A percentile compares a stretch with the other conserved stretches of the same genome.
Evolutionary conservation across 148 eudicot species (phyloP).

Genomic region (Spergularia bocconei): DNA sequence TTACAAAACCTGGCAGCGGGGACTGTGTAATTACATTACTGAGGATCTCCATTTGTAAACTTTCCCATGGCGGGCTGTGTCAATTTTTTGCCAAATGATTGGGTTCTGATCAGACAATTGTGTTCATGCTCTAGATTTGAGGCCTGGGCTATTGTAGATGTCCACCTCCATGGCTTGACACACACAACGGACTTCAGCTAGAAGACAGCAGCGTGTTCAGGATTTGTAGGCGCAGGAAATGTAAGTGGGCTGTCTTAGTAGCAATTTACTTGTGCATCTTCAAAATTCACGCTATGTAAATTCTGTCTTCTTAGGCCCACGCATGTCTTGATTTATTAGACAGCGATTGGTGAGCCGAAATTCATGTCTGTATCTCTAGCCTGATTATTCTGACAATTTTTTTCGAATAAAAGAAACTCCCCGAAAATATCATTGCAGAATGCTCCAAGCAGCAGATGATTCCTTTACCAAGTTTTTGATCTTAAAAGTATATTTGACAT

Average conservation of each 20-base stretch:
- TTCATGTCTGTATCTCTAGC: slow-evolving; percentile 21
- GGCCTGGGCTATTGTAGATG: slow-evolving; percentile 12
- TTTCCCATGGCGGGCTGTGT: slow-evolving; percentile 2
- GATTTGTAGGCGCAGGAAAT: slow-evolving; percentile 15
- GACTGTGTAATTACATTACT: slow-evolving; percentile 3
- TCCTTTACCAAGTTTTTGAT: background rate
- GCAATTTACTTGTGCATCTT: background rate
- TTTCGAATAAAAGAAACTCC: background rate
- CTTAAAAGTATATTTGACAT: background rate
- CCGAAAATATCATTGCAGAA: background rate
- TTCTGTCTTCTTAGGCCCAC: background rate
- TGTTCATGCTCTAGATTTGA: slow-evolving; percentile 17
- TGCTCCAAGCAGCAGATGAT: background rate
- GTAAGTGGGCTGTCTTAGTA: slow-evolving; percentile 17
- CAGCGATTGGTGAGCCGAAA: slow-evolving; percentile 2
- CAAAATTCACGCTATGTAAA: slow-evolving; percentile 19
- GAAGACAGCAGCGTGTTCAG: slow-evolving; percentile 11
- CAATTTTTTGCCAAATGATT: background rate
- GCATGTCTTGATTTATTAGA: slow-evolving; percentile 17
- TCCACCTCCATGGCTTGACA: slow-evolving; percentile 21
- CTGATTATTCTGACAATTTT: slow-evolving; percentile 6
- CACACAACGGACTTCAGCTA: background rate
- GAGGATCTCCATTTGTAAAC: slow-evolving; percentile 19
- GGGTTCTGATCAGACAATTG: slow-evolving; percentile 4
- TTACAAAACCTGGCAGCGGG: slow-evolving; percentile 3